phyloP scores from a whole-genome alignment of 345 rosid species.

The Eucalyptus globulus region DNA sequence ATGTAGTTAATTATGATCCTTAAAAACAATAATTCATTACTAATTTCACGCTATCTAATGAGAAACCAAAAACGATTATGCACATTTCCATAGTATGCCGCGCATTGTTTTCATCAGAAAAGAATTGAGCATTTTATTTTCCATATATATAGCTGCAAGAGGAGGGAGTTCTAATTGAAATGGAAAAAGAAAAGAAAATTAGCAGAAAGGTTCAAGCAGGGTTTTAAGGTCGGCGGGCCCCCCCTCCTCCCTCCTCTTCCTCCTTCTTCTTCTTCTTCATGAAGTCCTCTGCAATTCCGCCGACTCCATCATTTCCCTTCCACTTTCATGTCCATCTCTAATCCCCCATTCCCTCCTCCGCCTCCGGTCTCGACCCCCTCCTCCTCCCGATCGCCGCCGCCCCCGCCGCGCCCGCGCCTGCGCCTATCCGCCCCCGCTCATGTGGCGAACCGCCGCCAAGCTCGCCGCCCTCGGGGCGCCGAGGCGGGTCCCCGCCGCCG shows the following conservation, averaged over 20 bases:
- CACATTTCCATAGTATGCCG: background rate
- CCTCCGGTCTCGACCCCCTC: constrained; percentile 7
- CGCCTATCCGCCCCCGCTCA: constrained; percentile 19
- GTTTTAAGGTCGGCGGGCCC: constrained; percentile 29
- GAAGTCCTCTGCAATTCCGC: background rate
- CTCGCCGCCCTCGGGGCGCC: constrained; percentile 28
- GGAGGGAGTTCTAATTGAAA: background rate
- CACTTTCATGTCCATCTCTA: constrained; percentile 52
- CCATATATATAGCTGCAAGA: background rate
- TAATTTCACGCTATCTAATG: background rate
- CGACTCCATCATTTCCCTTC: background rate
- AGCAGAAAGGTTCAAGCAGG: constrained; percentile 33
- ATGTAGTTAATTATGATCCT: fast-evolving
- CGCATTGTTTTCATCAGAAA: background rate
- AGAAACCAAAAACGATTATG: fast-evolving
- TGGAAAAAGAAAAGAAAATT: background rate
- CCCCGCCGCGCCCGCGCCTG: background rate
- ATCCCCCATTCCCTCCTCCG: constrained; percentile 8
- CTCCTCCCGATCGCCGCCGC: background rate
- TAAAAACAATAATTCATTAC: background rate
- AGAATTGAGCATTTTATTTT: background rate
- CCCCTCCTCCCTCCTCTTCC: background rate
- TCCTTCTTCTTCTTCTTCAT: background rate
- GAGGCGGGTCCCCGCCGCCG: constrained; percentile 1
- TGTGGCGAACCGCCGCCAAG: constrained; percentile 72